Evolutionary conservation across 495 filamentous ascomycete species (phyloP), one percentile per base, ranked within the genome.

Genomic region (Xylaria sp.): DNA sequence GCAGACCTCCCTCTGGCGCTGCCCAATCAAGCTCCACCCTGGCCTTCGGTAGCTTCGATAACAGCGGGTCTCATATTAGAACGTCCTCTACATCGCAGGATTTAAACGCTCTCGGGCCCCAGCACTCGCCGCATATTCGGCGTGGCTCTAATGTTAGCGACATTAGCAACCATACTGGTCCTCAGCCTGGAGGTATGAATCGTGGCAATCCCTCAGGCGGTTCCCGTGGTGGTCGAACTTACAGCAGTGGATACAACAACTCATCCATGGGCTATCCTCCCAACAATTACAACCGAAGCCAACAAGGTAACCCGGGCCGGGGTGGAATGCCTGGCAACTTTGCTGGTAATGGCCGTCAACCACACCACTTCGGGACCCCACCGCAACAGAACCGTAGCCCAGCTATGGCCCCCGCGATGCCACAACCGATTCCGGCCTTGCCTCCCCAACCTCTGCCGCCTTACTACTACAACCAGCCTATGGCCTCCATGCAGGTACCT

Each of bases 41-140:
- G 67, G 93, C 88, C 73, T 97, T 97, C 84, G 94, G 94, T 70
- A 94, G 92, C 80, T 89, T 95, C 70, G 89, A 89, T 71, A 91
- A 89, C 73, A 90, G 94, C 70, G 86, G 90, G 76, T 81, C 86
- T 64, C 87, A 88, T 66, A 82, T 84, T 73, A 87, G 89, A 77
- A 83, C 85, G 61, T 80, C 83, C 62, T 81, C 82, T 1, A 71
- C 80, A 1, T 78, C 80, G 1, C 90, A 93, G 76, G 85, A 85
- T 52, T 84, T 86, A 67, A 83, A 86, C 53, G 87, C 88, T 59
- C 85, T 92, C 71, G 88, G 87, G 35, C 77, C 86, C 44, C 92
- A 93, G 75, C 82, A 88, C 43, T 74, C 75, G 9, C 88, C 86
- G 74, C 94, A 97, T 78, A 84, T 92, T 64, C 90, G 94, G 61